Conservation (phyloP, 2,329 filamentous ascomycete genomes). For the Ustulina deusta region DNA sequence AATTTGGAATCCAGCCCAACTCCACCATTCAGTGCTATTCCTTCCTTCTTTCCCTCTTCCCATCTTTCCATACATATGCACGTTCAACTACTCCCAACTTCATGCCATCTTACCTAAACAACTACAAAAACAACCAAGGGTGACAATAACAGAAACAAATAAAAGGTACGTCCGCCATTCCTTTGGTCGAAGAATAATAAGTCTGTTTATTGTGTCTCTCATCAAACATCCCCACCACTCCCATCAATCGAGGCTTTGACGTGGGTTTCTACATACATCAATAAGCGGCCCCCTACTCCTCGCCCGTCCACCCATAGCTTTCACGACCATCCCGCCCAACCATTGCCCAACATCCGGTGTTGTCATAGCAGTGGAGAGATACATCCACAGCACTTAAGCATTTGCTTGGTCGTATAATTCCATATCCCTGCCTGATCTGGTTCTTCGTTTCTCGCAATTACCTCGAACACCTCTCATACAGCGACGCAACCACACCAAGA, state of each 20-base stretch:
- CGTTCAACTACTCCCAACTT: neutral
- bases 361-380: neutral
- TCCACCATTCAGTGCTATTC: neutral
- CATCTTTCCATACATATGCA: neutral
- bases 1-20: neutral
- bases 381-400: neutral
- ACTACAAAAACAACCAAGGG: neutral
- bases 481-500: no score
- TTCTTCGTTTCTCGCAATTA: neutral
- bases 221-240: no score
- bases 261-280: neutral
- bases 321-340: neutral
- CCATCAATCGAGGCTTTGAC: neutral
- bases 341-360: neutral
- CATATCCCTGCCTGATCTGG: neutral
- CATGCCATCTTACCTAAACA: no score
- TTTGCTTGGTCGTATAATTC: neutral
- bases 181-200: neutral
- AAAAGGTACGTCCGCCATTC: neutral
- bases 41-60: neutral
- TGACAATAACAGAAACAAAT: neutral
- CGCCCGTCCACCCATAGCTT: neutral
- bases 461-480: no score
- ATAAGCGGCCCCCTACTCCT: neutral
- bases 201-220: neutral